Percentiles rank a stretch among this genome's conserved stretches.
These are phyloP conservation scores for Capillidium heterosporum DNA, from an alignment of 371 early-diverging fungal genomes.

Conservation along the genomic window DNA sequence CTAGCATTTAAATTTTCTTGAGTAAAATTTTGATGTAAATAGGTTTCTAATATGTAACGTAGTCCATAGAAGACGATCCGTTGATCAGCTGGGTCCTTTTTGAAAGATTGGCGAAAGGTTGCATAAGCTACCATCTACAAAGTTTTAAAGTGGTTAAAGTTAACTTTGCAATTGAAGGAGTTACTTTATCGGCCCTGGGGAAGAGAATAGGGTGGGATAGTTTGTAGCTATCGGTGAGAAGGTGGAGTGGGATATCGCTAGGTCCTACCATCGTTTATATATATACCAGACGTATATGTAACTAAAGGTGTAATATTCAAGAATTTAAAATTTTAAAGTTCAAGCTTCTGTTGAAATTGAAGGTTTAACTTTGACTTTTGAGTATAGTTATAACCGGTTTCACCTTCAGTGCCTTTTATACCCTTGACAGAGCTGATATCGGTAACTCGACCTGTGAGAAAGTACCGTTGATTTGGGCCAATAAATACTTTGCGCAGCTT, in stretches of 20 bases:
- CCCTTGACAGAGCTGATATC: too few relatives aligned
- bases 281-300: too few relatives aligned
- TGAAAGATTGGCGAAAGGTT: constrained; percentile 45
- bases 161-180: background rate
- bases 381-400: too few relatives aligned
- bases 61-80: constrained; percentile 69
- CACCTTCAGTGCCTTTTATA: too few relatives aligned
- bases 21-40: constrained; percentile 40
- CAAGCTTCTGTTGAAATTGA: too few relatives aligned
- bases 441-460: too few relatives aligned
- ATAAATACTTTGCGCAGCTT: too few relatives aligned
- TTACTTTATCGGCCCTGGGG: constrained; percentile 34
- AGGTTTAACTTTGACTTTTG: too few relatives aligned
- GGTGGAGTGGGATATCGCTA: constrained; percentile 18
- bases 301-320: too few relatives aligned
- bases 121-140: constrained; percentile 53
- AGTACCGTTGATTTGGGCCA: too few relatives aligned
- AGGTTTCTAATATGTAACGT: constrained; percentile 53
- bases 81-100: constrained; percentile 36
- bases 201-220: constrained; percentile 45
- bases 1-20: constrained; percentile 36
- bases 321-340: too few relatives aligned
- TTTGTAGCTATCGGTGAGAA: constrained; percentile 71
- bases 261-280: background rate
- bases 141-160: background rate